Percentiles rank a stretch among this genome's conserved stretches.
Evolutionary conservation across 2,329 filamentous ascomycete species (phyloP).

Genomic region (Nakataea oryzae): DNA sequence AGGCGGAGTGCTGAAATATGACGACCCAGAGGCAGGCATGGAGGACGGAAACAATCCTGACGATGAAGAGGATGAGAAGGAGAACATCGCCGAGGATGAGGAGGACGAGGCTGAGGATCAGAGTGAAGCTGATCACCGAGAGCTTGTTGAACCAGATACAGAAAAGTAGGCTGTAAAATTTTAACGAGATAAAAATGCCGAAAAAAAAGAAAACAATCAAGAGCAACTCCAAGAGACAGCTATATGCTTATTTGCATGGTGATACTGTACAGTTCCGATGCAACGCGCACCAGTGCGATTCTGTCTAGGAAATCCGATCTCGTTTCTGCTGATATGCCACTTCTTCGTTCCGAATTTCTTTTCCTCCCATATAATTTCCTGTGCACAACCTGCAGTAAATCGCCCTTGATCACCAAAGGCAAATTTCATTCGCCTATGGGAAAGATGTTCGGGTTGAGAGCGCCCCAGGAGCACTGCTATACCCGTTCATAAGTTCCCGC

Average conservation of each 20-base stretch:
- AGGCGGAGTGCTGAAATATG: constrained; percentile 55
- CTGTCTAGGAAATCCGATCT: too few species aligned
- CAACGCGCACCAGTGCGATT: background rate
- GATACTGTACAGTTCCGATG: background rate
- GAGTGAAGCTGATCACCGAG: constrained; percentile 12
- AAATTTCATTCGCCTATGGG: background rate
- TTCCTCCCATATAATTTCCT: background rate
- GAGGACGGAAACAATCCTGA: constrained; percentile 17
- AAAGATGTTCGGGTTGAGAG: background rate
- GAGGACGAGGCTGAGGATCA: constrained; percentile 18
- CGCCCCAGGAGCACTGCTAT: background rate
- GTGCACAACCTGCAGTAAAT: too few species aligned
- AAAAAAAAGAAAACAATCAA: background rate
- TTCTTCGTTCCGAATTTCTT: background rate
- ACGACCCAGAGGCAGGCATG: constrained; percentile 14
- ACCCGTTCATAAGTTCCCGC: background rate
- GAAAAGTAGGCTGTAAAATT: too few species aligned
- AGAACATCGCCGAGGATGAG: constrained; percentile 11
- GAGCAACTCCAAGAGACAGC: background rate
- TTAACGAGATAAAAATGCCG: too few species aligned
- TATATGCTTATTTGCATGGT: background rate
- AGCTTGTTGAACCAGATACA: background rate
- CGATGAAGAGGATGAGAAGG: constrained; percentile 18
- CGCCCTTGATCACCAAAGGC: too few species aligned
- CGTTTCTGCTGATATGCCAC: background rate